These are phyloP conservation scores for Neoscytalidium dimidiatum DNA, from an alignment of 2,329 filamentous ascomycete genomes.

Conservation along the genomic window DNA sequence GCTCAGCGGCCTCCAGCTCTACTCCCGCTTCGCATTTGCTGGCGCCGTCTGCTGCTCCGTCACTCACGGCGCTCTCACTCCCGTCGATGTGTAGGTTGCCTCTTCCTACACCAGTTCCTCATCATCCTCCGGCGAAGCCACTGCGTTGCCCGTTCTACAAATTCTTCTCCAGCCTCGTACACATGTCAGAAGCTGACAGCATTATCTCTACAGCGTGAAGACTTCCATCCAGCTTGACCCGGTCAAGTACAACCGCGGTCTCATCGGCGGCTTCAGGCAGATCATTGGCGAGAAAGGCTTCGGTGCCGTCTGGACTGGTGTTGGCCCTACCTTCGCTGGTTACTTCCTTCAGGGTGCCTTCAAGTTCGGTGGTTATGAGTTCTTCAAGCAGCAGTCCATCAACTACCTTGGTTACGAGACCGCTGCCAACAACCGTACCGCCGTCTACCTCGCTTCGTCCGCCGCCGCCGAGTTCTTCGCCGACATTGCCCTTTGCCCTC, in stretches of 20 bases:
- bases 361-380: conserved; percentile 93
- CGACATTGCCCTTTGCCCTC: conserved; percentile 84
- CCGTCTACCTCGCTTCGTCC: conserved; percentile 73
- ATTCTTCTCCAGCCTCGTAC: background rate
- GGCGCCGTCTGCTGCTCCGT: conserved; percentile 97
- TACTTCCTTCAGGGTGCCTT: conserved; percentile 20
- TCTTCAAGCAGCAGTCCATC: conserved; percentile 93
- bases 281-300: conserved; percentile 79
- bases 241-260: conserved; percentile 61
- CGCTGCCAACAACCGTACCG: conserved; percentile 76
- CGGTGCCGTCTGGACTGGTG: conserved; percentile 54
- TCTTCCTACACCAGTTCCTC: background rate
- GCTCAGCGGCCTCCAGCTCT: conserved; percentile 69
- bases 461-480: conserved; percentile 66
- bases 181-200: background rate
- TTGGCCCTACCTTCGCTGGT: conserved; percentile 67
- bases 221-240: conserved; percentile 78
- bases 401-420: conserved; percentile 69
- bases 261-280: conserved; percentile 84
- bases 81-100: conserved; percentile 94
- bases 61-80: conserved; percentile 95
- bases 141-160: background rate
- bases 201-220: conserved; percentile 72
- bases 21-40: conserved; percentile 95
- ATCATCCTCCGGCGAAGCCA: background rate